Evolutionary conservation across 352 stramenopile genomes (phyloP), one percentile per base, ranked within the genome.

Genomic region (Globisporangium spinosum): DNA sequence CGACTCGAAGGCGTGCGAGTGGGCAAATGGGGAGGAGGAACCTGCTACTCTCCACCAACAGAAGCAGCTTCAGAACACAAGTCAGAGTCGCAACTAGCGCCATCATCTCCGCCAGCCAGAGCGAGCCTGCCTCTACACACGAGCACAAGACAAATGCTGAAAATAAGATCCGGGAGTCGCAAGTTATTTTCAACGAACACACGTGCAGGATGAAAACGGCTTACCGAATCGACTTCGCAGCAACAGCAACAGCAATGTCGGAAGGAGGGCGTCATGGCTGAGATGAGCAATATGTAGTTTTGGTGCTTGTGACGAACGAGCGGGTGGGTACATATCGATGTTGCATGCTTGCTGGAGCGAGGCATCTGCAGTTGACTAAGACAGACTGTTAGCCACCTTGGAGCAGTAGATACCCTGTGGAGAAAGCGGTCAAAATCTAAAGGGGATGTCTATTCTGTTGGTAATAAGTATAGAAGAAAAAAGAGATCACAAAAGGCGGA

Each of bases 401-500:
- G 38, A 51, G 20, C 13, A 64, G n/a, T 25, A 47, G 38, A 22
- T 23, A 29, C 9, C 25, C 22, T 29, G 32, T 23, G n/a, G 20
- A 10, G 22, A 54, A 27, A 23, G 17, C 23, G n/a, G 0, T 13
- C 13, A 56, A 56, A 56, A 38, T 38, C 25, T 51, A 55, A 65
- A 25, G 27, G 54, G n/a, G 25, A 38, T 29, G 47, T 67, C 25
- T 67, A 60, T 60, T 67, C 29, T 67, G 51, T 67, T 67, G 61
- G n/a, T 53, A 47, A 51, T 59, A 43, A 40, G 43, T 51, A 51
- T 51, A 22, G 12, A 53, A 67, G 10, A 7, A 7, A 38, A 22
- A 29, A 45, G 22, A 45, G 3, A 34, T 7, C 54, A n/a, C 29
- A 7, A 40, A 38, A 38, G 0, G 54, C 32, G 54, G 17, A 20